Evolutionary conservation across 75 land plant genomes (phyloP).

Genomic region (Pinus tabuliformis): DNA sequence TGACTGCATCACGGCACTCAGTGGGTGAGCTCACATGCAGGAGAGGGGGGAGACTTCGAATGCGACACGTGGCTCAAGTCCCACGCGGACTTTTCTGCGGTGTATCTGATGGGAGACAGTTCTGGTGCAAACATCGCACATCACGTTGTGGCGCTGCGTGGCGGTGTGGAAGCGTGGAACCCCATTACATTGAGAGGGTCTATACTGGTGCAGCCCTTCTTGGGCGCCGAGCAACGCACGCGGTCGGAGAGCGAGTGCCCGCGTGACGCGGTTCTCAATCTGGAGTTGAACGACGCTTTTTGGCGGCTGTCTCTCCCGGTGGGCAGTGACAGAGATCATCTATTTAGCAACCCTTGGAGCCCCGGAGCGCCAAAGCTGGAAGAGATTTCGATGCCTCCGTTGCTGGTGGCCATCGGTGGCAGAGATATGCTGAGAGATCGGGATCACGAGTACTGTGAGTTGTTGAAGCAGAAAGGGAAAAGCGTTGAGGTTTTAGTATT

Average conservation of each 20-base stretch:
- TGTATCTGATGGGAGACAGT: too few relatives aligned
- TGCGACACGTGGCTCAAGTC: too few relatives aligned
- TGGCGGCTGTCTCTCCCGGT: conserved; percentile 56
- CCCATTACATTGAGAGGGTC: background rate
- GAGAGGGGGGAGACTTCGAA: too few relatives aligned
- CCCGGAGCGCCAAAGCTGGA: background rate
- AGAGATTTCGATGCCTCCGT: conserved; percentile 29
- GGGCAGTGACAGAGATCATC: conserved; percentile 45
- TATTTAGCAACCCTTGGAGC: too few relatives aligned
- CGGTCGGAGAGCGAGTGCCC: conserved; percentile 22
- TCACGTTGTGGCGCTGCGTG: too few relatives aligned
- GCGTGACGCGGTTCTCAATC: conserved; percentile 9
- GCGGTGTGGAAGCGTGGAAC: too few relatives aligned
- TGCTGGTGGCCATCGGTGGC: conserved; percentile 49
- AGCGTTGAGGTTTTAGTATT: background rate
- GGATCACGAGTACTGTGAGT: conserved; percentile 7
- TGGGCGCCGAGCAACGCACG: conserved; percentile 37
- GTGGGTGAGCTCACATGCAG: too few relatives aligned
- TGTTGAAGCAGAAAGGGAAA: conserved; percentile 33
- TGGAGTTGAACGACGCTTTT: conserved; percentile 39
- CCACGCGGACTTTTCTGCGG: too few relatives aligned
- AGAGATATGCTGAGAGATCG: conserved; percentile 45
- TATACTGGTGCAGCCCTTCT: conserved; percentile 47
- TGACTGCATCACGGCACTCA: too few relatives aligned
- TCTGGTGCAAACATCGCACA: too few relatives aligned